Percentiles rank a stretch among this genome's conserved stretches.
Evolutionary conservation across 306 rosid species (phyloP).

Genomic region (Sechiopsis laciniata): DNA sequence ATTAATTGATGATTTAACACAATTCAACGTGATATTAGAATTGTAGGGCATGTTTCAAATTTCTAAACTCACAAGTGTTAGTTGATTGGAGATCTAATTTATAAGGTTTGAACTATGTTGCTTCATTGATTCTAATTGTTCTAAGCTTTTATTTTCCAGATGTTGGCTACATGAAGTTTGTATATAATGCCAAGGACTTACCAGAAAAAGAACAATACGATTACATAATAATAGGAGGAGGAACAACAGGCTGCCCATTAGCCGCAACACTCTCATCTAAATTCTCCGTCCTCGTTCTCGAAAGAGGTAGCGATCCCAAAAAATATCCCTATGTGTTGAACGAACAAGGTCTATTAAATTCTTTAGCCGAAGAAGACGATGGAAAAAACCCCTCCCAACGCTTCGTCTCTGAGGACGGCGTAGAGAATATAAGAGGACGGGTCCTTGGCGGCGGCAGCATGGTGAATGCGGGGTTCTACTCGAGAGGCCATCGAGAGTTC

Average conservation of each 20-base stretch:
- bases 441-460: conserved; percentile 32
- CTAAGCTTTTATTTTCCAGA: conserved; percentile 1
- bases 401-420: conserved; percentile 23
- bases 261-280: conserved; percentile 32
- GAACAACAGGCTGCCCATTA: conserved; percentile 36
- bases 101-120: too few relatives aligned
- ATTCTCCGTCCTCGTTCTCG: conserved; percentile 26
- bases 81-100: too few relatives aligned
- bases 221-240: conserved; percentile 40
- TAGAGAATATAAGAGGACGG: conserved; percentile 22
- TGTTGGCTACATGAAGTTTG: conserved; percentile 27
- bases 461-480: conserved; percentile 25
- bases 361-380: neutral
- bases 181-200: conserved; percentile 15
- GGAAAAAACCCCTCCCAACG: neutral
- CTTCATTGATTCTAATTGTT: neutral
- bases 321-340: neutral
- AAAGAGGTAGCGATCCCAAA: conserved; percentile 28
- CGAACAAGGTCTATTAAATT: neutral
- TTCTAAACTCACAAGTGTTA: too few relatives aligned
- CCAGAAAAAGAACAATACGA: conserved; percentile 23
- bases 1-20: too few relatives aligned
- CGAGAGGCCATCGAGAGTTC: conserved; percentile 19
- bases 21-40: too few relatives aligned
- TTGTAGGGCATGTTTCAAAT: too few relatives aligned